phyloP scores from a whole-genome alignment of 805 yeast species.

The Candida endomychidarum region DNA sequence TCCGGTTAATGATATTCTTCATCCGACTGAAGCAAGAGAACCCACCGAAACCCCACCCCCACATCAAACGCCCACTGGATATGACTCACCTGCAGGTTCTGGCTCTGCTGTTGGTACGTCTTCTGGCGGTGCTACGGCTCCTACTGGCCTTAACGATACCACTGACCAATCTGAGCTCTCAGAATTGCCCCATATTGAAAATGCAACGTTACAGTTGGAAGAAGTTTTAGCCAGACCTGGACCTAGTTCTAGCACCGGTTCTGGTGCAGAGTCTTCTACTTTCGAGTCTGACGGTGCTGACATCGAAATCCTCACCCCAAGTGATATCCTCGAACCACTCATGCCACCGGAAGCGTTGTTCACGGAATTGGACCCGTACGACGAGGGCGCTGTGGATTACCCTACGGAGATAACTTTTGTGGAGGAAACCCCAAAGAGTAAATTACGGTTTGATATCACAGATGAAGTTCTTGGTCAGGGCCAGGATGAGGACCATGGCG shows the following conservation, averaged over 20 bases:
- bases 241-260: no score
- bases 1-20: slow-evolving; percentile 4
- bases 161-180: no score
- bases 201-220: no score
- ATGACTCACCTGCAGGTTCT: no score
- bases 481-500: not conserved
- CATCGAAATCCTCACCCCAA: not conserved
- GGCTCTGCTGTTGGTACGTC: no score
- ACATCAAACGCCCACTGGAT: not conserved
- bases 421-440: not conserved
- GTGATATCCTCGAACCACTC: not conserved
- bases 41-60: slow-evolving; percentile 1
- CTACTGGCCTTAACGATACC: no score
- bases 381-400: slow-evolving; percentile 1
- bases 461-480: slow-evolving; percentile 4
- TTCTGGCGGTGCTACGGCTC: no score
- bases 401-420: not conserved
- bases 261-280: no score
- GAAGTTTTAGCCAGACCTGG: no score
- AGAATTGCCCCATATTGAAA: no score
- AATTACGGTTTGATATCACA: slow-evolving; percentile 2
- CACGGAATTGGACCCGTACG: slow-evolving; percentile 1
- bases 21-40: slow-evolving; percentile 9
- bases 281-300: no score
- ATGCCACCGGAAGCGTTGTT: slow-evolving; percentile 2